These are phyloP conservation scores for Pueraria montana DNA, from an alignment of 306 rosid genomes.

Conservation along the genomic window DNA sequence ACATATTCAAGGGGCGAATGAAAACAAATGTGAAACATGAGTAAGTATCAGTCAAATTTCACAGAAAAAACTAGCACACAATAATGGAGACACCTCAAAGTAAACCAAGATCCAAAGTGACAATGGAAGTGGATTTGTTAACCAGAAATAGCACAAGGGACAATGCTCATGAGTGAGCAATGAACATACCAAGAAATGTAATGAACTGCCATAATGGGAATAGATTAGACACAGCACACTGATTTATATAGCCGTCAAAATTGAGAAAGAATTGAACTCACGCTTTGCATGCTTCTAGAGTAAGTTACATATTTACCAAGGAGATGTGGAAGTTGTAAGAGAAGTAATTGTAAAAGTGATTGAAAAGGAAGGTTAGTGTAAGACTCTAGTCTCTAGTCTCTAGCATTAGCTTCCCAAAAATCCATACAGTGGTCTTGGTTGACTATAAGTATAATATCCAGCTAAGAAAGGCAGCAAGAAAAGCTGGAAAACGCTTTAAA, in stretches of 20 bases:
- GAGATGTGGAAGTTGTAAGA: constrained; percentile 29
- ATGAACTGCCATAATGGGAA: constrained; percentile 26
- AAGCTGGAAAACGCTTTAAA: constrained; percentile 58
- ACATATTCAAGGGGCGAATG: background rate
- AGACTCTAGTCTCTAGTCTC: constrained; percentile 18
- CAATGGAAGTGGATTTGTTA: constrained; percentile 20
- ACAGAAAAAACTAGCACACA: constrained; percentile 28
- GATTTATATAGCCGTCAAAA: constrained; percentile 48
- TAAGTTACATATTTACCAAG: constrained; percentile 46
- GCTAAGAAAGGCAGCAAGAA: constrained; percentile 54
- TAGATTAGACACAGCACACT: constrained; percentile 40
- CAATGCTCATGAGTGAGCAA: constrained; percentile 1
- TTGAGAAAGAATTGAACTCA: constrained; percentile 41
- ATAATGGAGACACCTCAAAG: constrained; percentile 11
- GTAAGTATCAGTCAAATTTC: constrained; percentile 4
- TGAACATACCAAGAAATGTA: constrained; percentile 30
- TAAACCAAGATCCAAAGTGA: constrained; percentile 23
- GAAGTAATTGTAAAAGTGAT: constrained; percentile 26
- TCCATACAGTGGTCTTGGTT: constrained; percentile 37
- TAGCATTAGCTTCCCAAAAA: constrained; percentile 46
- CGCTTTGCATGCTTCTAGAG: constrained; percentile 45
- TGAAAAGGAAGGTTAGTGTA: constrained; percentile 31
- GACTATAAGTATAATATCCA: constrained; percentile 45
- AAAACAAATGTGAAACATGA: constrained; percentile 24
- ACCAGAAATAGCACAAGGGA: background rate